These are phyloP conservation scores for Candida easanensis DNA, from an alignment of 805 yeast species.

Conservation along the genomic window DNA sequence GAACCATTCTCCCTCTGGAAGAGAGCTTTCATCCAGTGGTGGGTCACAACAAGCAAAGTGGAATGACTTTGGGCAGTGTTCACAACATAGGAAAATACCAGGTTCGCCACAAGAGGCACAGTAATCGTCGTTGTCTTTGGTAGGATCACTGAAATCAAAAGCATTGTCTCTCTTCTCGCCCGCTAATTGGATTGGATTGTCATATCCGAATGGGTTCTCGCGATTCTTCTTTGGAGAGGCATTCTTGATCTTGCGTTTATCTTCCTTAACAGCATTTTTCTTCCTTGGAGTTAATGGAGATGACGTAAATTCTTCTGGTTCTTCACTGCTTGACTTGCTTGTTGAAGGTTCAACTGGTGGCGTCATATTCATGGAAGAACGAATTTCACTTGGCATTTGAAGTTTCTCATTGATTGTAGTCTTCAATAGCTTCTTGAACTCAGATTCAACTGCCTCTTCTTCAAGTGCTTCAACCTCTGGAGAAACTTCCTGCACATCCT, in stretches of 20 bases:
- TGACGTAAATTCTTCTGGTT: not conserved
- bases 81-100: conserved; percentile 91
- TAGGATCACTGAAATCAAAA: conserved; percentile 29
- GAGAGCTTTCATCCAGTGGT: conserved; percentile 67
- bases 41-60: conserved; percentile 92
- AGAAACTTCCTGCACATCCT: conserved; percentile 4
- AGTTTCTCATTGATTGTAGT: conserved; percentile 20
- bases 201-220: conserved; percentile 45
- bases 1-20: conserved; percentile 90
- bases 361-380: conserved; percentile 9
- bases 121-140: conserved; percentile 72
- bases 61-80: conserved; percentile 86
- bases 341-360: not conserved
- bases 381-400: conserved; percentile 21
- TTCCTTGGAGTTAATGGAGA: conserved; percentile 4
- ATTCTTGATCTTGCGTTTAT: conserved; percentile 26
- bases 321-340: not conserved
- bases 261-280: conserved; percentile 3
- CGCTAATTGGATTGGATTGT: conserved; percentile 30
- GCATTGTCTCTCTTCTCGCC: conserved; percentile 31
- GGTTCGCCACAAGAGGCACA: conserved; percentile 89
- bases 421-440: conserved; percentile 7
- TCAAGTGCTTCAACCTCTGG: conserved; percentile 5
- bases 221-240: conserved; percentile 30
- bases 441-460: conserved; percentile 16